Evolutionary conservation across 2,329 filamentous ascomycete genomes (phyloP).

Genomic region (Setomelanomma holmii): DNA sequence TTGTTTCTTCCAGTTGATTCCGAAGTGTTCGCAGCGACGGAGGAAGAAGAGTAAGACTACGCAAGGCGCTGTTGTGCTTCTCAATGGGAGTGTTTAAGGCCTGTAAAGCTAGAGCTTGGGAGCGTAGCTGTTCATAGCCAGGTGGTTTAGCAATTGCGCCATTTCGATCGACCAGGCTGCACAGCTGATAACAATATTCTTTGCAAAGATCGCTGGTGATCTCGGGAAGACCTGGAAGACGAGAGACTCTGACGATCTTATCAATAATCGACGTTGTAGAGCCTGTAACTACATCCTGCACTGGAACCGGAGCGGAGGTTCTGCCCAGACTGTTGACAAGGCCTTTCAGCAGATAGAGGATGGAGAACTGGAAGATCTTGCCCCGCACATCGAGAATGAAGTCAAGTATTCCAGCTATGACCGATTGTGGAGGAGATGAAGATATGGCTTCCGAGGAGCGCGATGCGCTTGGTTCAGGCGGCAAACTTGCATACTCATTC

Average conservation of each 20-base stretch:
- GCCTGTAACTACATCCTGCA: not conserved
- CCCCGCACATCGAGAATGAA: constrained; percentile 45
- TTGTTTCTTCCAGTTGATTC: constrained; percentile 28
- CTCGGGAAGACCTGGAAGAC: constrained; percentile 51
- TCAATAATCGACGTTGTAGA: constrained; percentile 30
- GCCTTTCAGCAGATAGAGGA: constrained; percentile 53
- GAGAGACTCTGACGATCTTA: constrained; percentile 45
- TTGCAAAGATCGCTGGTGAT: constrained; percentile 50
- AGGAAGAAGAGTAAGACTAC: too few relatives aligned
- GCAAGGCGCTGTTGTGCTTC: too few relatives aligned
- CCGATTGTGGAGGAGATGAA: constrained; percentile 11
- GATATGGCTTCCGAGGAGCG: too few relatives aligned
- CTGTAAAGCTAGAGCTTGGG: constrained; percentile 10
- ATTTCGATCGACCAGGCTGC: constrained; percentile 14
- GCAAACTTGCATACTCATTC: too few relatives aligned
- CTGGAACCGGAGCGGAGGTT: not conserved
- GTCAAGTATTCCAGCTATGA: constrained; percentile 43
- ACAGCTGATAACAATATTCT: constrained; percentile 37
- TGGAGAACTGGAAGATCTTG: constrained; percentile 51
- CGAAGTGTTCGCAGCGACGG: constrained; percentile 32
- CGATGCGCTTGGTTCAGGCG: too few relatives aligned
- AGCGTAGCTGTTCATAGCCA: constrained; percentile 23
- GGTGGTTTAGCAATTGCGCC: constrained; percentile 11
- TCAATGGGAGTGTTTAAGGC: too few relatives aligned
- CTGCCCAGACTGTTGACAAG: constrained; percentile 44